These are phyloP conservation scores for Aegle marmelos DNA, from an alignment of 345 rosid genomes.

Conservation along the genomic window DNA sequence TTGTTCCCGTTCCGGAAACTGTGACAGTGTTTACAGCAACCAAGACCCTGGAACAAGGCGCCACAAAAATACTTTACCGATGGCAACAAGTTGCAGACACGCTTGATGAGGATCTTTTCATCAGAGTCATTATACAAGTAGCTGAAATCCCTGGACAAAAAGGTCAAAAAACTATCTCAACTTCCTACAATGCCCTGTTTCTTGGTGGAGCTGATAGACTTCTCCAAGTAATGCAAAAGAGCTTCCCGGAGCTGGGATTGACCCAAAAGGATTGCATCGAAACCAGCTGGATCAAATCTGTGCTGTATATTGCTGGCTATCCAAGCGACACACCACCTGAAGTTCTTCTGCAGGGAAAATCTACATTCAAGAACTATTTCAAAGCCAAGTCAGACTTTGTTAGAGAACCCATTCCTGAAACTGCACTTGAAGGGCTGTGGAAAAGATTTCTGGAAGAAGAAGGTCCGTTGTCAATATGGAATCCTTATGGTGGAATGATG, in stretches of 20 bases:
- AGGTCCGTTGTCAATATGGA: conserved; percentile 36
- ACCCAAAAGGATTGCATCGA: conserved; percentile 18
- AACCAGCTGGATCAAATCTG: conserved; percentile 29
- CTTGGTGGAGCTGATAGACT: conserved; percentile 19
- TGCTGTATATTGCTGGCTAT: conserved; percentile 49
- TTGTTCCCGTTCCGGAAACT: conserved; percentile 44
- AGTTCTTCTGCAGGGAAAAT: conserved; percentile 54
- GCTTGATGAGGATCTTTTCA: conserved; percentile 30
- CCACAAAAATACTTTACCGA: conserved; percentile 19
- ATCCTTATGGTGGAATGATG: conserved; percentile 53
- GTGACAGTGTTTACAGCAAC: conserved; percentile 36
- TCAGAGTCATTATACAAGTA: conserved; percentile 21
- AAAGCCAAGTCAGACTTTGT: conserved; percentile 70
- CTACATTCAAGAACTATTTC: conserved; percentile 48
- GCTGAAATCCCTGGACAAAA: neutral
- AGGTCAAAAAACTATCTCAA: conserved; percentile 16
- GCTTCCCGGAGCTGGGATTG: conserved; percentile 30
- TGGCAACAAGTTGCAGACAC: conserved; percentile 40
- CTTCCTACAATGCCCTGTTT: conserved; percentile 22
- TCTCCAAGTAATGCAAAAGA: conserved; percentile 15
- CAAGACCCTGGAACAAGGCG: conserved; percentile 30
- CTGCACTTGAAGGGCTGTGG: conserved; percentile 50
- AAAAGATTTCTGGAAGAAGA: conserved; percentile 50
- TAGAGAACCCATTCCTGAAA: conserved; percentile 28
- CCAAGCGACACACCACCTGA: conserved; percentile 41